Base-by-base conservation (phyloP, 495 filamentous ascomycete genomes). In the Hyaloscypha hepaticicola region DNA sequence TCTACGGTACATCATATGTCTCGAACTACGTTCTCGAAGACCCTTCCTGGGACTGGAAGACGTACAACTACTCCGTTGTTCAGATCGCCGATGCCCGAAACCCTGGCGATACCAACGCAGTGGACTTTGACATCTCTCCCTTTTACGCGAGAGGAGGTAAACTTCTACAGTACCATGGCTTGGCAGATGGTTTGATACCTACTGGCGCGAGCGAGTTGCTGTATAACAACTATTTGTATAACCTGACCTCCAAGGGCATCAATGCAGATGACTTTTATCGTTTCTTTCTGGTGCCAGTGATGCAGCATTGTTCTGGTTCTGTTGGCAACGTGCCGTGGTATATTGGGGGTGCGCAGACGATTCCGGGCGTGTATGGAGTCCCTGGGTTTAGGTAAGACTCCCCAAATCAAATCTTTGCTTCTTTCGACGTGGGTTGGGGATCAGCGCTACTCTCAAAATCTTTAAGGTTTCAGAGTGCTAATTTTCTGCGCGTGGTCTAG, bases 161-260 rank as follows among this genome's bases (percentile, higher is more conserved):
- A 72, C 73, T 86, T 25, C 53, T 86, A 58, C 70, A 80, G 49
- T 86, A 86, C 70, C 84, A 86, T 63, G 84, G 84, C 0, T 58
- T 75, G 5, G 66, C 77, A 1, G 85, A 88, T 69, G 77, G 72
- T 0, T 70, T 78, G 11, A 81, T 85, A 58, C 74, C 81, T 0
- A 70, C 76, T 5, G 72, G 73, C 1, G 76, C 76, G 22, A 77
- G 75, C 12, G 65, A 72, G 8, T 70, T 76, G 50, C 84, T 77
- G 64, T 82, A 83, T 69, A 72, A 81, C 8, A 67, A 73, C 16
- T 77, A 80, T 1, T 63, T 77, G 9, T 34, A 69, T 0, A 69
- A 65, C 9, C 75, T 80, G 21, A 34, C 38, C 0, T 70, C 74
- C 55, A 72, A 72, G 29, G 72, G 73, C 9, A 31, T 68, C 25